Conservation (phyloP, 345 rosid species). For the Heritiera littoralis region DNA sequence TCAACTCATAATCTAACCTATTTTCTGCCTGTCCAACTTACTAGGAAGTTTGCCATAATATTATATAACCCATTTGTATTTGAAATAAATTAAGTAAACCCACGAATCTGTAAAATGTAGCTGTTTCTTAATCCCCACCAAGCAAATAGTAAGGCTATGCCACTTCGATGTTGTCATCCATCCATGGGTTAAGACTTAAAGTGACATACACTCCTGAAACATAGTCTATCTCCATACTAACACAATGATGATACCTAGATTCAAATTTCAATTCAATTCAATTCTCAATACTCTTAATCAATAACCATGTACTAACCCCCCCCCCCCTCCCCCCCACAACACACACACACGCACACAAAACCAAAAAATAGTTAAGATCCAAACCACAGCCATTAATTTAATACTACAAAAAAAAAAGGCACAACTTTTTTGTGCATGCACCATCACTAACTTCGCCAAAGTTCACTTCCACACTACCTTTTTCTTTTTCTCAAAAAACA, state of each 20-base stretch:
- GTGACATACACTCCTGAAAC: background rate
- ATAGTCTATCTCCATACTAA: background rate
- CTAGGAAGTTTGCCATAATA: background rate
- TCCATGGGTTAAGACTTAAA: background rate
- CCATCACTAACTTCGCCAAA: slow-evolving; percentile 11
- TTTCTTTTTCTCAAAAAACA: background rate
- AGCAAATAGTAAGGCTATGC: background rate
- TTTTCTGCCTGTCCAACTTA: background rate
- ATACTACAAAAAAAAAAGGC: background rate
- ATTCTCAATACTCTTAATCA: background rate
- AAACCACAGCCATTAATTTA: background rate
- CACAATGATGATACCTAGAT: background rate
- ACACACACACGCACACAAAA: too few relatives aligned
- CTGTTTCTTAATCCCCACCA: background rate
- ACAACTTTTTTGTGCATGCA: slow-evolving; percentile 9
- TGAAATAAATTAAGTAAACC: background rate
- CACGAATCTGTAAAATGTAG: background rate
- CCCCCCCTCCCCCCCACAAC: too few relatives aligned
- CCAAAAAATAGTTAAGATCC: background rate
- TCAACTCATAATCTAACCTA: background rate
- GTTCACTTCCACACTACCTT: slow-evolving; percentile 5
- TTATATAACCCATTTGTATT: background rate
- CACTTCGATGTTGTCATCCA: background rate
- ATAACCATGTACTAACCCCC: background rate
- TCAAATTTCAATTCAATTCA: background rate